phyloP scores from a whole-genome alignment of 164 flowering plant species.

The Magnolia sinica region DNA sequence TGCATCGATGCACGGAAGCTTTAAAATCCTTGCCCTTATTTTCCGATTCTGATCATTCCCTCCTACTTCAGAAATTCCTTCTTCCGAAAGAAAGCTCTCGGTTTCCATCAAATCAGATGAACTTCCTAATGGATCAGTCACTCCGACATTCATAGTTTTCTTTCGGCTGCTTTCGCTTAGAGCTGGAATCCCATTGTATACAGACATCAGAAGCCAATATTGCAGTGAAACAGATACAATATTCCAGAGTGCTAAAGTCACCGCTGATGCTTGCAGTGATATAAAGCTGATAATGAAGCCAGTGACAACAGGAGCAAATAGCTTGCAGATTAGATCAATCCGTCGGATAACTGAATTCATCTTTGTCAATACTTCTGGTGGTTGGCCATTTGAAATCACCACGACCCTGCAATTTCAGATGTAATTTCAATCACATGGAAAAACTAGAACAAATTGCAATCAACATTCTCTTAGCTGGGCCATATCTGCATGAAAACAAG shows the following conservation, averaged over 20 bases:
- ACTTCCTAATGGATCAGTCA: conserved; percentile 17
- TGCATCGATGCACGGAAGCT: conserved; percentile 39
- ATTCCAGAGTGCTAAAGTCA: conserved; percentile 65
- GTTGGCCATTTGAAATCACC: conserved; percentile 66
- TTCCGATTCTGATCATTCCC: conserved; percentile 19
- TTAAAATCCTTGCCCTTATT: conserved; percentile 18
- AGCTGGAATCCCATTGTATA: conserved; percentile 68
- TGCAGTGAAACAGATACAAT: conserved; percentile 54
- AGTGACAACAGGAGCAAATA: conserved; percentile 65
- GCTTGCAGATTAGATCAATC: conserved; percentile 76
- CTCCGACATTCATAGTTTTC: conserved; percentile 19
- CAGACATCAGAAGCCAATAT: conserved; percentile 77
- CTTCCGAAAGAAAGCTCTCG: conserved; percentile 17
- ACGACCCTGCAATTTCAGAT: conserved; percentile 59
- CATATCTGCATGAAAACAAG: neutral
- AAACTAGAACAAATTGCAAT: neutral
- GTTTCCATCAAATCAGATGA: conserved; percentile 17
- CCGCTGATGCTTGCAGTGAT: conserved; percentile 75
- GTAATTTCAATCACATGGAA: neutral
- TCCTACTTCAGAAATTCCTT: conserved; percentile 8
- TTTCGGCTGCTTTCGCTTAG: conserved; percentile 43
- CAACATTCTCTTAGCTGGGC: neutral
- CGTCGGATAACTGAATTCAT: conserved; percentile 74
- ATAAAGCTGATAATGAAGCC: conserved; percentile 84
- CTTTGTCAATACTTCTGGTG: conserved; percentile 49